Evolutionary conservation across 1,139 yeast genomes (phyloP).

Genomic region (Blastobotrys arbuscula): DNA sequence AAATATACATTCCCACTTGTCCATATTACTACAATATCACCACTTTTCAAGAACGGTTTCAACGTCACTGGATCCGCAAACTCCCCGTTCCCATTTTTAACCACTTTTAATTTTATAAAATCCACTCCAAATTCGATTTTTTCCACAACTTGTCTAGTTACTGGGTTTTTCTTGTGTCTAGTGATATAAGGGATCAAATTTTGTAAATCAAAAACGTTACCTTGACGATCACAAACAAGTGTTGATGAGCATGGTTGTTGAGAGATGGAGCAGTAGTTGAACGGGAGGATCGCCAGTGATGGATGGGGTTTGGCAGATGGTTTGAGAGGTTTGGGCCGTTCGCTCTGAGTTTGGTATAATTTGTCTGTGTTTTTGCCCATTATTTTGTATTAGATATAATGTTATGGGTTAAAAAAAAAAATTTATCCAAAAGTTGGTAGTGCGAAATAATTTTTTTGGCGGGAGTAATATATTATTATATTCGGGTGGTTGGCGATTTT

Average conservation of each 20-base stretch:
- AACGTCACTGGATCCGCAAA: constrained; percentile 34
- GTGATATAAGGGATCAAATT: constrained; percentile 33
- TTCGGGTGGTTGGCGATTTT: too few relatives aligned
- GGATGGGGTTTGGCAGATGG: neutral
- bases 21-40: constrained; percentile 31
- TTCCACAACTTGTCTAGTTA: constrained; percentile 28
- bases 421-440: too few relatives aligned
- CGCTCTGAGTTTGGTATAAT: constrained; percentile 33
- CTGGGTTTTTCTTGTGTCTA: constrained; percentile 32
- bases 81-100: constrained; percentile 28
- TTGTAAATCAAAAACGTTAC: constrained; percentile 34
- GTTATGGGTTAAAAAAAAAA: neutral
- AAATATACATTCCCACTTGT: constrained; percentile 35
- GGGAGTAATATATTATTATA: too few relatives aligned
- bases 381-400: too few relatives aligned
- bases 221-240: constrained; percentile 31
- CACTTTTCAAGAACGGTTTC: constrained; percentile 30
- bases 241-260: constrained; percentile 28
- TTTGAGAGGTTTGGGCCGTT: constrained; percentile 17
- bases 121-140: constrained; percentile 15
- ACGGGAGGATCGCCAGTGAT: constrained; percentile 23
- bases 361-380: constrained; percentile 40
- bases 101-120: constrained; percentile 29
- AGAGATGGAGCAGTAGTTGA: constrained; percentile 35
- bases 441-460: too few relatives aligned